phyloP scores from a whole-genome alignment of 768 basidiomycete species.

The Multifurca ochricompacta region DNA sequence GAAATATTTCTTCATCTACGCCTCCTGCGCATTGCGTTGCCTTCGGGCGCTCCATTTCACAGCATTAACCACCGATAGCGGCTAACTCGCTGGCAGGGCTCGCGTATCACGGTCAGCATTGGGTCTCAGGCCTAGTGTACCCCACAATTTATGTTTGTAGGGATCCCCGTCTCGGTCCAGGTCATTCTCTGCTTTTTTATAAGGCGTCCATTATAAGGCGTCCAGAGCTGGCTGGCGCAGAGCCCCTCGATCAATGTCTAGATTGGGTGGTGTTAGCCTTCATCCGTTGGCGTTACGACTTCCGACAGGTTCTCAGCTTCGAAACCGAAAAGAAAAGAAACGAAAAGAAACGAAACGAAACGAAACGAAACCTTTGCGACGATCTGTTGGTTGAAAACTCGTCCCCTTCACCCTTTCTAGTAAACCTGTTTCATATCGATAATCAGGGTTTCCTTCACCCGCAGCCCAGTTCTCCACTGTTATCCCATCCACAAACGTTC shows the following conservation, averaged over 20 bases:
- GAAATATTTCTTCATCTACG: conserved; percentile 21
- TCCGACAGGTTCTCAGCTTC: conserved; percentile 7
- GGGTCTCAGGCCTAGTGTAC: conserved; percentile 1
- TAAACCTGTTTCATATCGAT: conserved; percentile 17
- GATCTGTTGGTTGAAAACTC: conserved; percentile 10
- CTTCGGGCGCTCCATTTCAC: conserved; percentile 11
- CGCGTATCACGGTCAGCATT: neutral
- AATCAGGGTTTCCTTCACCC: conserved; percentile 12
- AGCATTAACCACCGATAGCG: conserved; percentile 15
- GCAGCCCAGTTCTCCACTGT: conserved; percentile 13
- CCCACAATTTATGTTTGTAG: conserved; percentile 13
- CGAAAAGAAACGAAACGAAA: no score
- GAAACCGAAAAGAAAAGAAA: no score
- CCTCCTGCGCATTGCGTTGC: conserved; percentile 18
- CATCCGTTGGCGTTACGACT: conserved; percentile 9
- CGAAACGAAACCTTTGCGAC: conserved; percentile 2
- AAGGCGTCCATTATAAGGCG: neutral
- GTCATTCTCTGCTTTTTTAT: conserved; percentile 5
- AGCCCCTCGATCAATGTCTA: conserved; percentile 16
- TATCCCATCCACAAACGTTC: conserved; percentile 7
- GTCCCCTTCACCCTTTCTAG: conserved; percentile 4
- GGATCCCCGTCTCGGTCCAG: conserved; percentile 9
- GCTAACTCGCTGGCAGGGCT: conserved; percentile 4
- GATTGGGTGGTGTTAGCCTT: conserved; percentile 9
- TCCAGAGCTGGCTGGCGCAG: conserved; percentile 4